Evolutionary conservation across 2,329 filamentous ascomycete species (phyloP), one percentile per base, ranked within the genome.

Genomic region (Aspergillus sergii): DNA sequence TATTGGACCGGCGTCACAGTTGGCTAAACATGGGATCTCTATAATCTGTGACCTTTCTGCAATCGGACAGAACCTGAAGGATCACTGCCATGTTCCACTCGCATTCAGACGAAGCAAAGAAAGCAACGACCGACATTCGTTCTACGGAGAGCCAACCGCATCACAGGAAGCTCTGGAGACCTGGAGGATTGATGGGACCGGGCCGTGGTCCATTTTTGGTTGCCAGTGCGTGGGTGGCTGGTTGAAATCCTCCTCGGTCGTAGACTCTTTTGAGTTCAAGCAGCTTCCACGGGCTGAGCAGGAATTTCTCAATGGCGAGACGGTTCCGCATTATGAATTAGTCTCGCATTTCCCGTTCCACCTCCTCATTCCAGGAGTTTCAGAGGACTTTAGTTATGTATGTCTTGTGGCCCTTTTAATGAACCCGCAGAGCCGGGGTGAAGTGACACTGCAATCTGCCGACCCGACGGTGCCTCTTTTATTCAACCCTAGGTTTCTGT

Each of bases 271-370:
- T 0, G 84, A 89, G 68, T 88, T 86, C 70, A 72, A 81, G 43
- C 80, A 74, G 1, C 77, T 90, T 0, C 81, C 85, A 0, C 59
- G 66, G 0, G 60, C 76, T 0, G 76, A 81, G 12, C 80, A 84
- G 67, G 71, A 75, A 0, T 83, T 80, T 64, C 71, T 89, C 0
- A 71, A 70, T 45, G 77, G 78, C 23, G 77, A 81, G 14, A 86
- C 83, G 0, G 79, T 89, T 2, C 87, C 88, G 0, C 81, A 84
- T 54, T 88, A 82, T 66, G 88, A 90, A 66, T 71, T 89, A 21
- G 61, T 82, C 8, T 81, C 78, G 1, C 81, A 84, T 62, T 78
- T 82, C 61, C 79, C 80, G 0, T 66, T 81, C 4, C 82, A 83
- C 65, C 79, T 69, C 34, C 69, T 75, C 36, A 55, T 80, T 0